Conservation (phyloP, 192 early-diverging fungal species). For the Coemansia sp. region DNA sequence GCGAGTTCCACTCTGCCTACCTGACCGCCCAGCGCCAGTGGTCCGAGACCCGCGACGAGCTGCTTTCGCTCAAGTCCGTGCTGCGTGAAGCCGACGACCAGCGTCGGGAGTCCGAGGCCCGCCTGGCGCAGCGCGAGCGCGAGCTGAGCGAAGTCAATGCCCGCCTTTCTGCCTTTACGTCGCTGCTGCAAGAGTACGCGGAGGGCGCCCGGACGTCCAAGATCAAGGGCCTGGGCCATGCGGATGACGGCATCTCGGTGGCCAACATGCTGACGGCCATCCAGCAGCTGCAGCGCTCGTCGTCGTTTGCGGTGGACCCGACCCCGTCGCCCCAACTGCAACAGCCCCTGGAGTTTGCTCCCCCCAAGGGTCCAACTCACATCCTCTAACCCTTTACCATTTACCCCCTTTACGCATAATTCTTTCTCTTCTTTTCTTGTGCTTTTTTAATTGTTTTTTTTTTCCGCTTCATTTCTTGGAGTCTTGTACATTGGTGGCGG, state of each 20-base stretch:
- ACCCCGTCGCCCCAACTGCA: background rate
- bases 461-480: background rate
- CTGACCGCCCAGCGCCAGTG: conserved; percentile 48
- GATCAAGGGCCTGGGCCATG: conserved; percentile 7
- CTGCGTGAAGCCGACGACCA: conserved; percentile 44
- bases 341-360: background rate
- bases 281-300: conserved; percentile 48
- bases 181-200: conserved; percentile 45
- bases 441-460: conserved; percentile 12
- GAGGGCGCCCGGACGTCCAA: conserved; percentile 18
- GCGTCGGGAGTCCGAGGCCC: conserved; percentile 32
- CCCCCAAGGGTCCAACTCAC: background rate
- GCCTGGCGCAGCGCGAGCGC: conserved; percentile 32
- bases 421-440: too few species aligned
- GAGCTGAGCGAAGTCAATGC: conserved; percentile 46
- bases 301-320: conserved; percentile 19
- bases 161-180: conserved; percentile 37
- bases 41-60: conserved; percentile 43
- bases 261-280: conserved; percentile 44
- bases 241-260: conserved; percentile 32
- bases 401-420: too few species aligned
- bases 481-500: background rate
- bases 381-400: background rate
- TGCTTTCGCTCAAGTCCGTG: conserved; percentile 26
- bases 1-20: conserved; percentile 38